Base-by-base conservation (phyloP, 805 yeast species). In the Ogataea nakhonphanomensis region DNA sequence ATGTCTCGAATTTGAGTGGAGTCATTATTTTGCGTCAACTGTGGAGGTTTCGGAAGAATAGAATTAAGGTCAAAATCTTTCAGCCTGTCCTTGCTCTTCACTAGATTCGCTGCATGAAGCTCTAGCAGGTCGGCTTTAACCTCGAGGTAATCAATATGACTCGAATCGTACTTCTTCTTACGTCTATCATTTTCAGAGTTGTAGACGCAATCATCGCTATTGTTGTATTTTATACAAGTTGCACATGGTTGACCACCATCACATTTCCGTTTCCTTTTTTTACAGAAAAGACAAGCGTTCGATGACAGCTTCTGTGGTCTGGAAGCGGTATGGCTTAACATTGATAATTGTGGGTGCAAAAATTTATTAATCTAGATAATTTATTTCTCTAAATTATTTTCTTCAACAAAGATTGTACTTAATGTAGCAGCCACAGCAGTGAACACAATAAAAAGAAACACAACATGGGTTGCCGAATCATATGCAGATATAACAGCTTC, bases 401-500 rank as follows among this genome's bases (percentile, higher is more conserved):
- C 51, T 17, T 42, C 47, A n/a, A 48, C 40, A 25, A 45, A 42
- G 15, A 15, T 35, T 4, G 46, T 27, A 20, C 45, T 25, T 11
- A 43, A 5, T 4, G 39, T 32, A 8, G 49, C 45, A 6, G 46
- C 35, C 4, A 44, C 30, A 2, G 53, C 54, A 11, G 61, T 58
- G 3, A 37, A 25, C 10, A 55, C 35, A 21, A 56, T 30, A 25
- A 79, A 79, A 5, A 61, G 41, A 48, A 79, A 80, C 0, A 82
- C 75, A 3, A 73, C 66, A 45, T 71, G 76, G 37, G 78, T 70
- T 1, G 79, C 78, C 17, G 51, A 41, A 20, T 66, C 74, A 55
- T 81, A 81, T 4, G 82, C 69, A 4, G 51, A 57, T 8, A 67
- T 59, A 38, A 81, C 60, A 0, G 79, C 73, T 2, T 58, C 51